phyloP scores from a whole-genome alignment of 2,329 filamentous ascomycete genomes.

The Lasiodiplodia sp. region DNA sequence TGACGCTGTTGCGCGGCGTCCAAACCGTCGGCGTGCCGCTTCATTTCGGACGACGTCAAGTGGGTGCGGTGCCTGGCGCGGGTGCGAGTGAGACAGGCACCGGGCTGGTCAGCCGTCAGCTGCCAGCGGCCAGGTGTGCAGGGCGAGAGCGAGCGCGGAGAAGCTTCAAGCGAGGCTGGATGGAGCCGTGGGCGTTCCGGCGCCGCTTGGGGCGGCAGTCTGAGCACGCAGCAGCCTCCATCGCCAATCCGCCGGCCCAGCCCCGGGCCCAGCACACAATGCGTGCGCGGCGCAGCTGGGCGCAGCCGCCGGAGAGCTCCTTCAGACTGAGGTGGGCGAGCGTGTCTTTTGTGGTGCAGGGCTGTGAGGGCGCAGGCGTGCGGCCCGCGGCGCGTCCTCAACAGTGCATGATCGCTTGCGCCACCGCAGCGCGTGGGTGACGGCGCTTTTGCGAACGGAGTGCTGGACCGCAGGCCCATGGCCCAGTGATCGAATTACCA shows the following conservation, averaged over 20 bases:
- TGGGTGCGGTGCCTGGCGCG: conserved; percentile 17
- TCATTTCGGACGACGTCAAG: conserved; percentile 17
- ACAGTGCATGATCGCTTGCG: conserved; percentile 22
- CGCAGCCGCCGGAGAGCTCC: not conserved
- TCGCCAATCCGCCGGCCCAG: conserved; percentile 13
- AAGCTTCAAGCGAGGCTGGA: conserved; percentile 17
- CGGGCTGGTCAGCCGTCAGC: conserved; percentile 15
- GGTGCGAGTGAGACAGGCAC: conserved; percentile 13
- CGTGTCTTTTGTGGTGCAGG: not conserved
- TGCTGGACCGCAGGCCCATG: conserved; percentile 8
- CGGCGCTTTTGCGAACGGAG: conserved; percentile 16
- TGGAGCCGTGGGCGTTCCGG: conserved; percentile 15
- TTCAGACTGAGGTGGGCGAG: not conserved
- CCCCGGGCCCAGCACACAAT: conserved; percentile 8
- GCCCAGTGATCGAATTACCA: conserved; percentile 24
- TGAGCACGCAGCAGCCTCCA: conserved; percentile 1
- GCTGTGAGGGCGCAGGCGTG: conserved; percentile 4
- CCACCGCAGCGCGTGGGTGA: conserved; percentile 9
- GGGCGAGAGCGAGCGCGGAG: conserved; percentile 8
- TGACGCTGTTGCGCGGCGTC: conserved; percentile 19
- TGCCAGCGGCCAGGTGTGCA: conserved; percentile 9
- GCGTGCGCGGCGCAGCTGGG: not conserved
- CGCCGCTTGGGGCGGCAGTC: conserved; percentile 16
- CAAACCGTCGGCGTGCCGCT: conserved; percentile 18
- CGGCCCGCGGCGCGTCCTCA: conserved; percentile 12